phyloP scores from a whole-genome alignment of 257 asterid species.

The Fraxinus anomala region DNA sequence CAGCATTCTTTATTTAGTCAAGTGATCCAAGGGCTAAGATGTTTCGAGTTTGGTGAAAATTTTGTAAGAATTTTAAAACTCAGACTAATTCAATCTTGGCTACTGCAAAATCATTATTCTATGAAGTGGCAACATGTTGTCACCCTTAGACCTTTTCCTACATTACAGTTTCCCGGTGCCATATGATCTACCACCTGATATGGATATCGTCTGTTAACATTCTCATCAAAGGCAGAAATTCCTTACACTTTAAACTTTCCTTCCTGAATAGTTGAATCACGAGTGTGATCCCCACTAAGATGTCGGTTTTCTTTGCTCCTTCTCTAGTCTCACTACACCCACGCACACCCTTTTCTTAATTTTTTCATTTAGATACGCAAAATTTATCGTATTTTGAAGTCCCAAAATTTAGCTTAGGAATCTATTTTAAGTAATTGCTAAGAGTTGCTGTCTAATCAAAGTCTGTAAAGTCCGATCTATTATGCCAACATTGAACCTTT shows the following conservation, averaged over 20 bases:
- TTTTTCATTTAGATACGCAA: background rate
- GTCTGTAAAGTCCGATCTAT: background rate
- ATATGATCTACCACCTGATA: too few relatives aligned
- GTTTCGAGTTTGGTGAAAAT: background rate
- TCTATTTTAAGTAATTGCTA: background rate
- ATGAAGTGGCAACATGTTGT: too few relatives aligned
- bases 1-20: background rate
- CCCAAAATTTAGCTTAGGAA: background rate
- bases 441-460: background rate
- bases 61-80: background rate
- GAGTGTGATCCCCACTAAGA: background rate
- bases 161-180: too few relatives aligned
- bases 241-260: background rate
- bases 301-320: background rate
- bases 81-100: background rate
- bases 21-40: background rate
- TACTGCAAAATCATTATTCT: too few relatives aligned
- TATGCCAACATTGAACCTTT: background rate
- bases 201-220: background rate
- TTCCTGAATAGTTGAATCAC: background rate
- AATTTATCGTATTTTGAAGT: background rate
- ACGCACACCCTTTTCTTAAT: background rate
- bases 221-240: background rate
- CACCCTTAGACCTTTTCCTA: too few relatives aligned
- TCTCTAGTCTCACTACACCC: background rate